Conservation (phyloP, 176 grass and related monocot genomes). For the Tillandsia leiboldiana region DNA sequence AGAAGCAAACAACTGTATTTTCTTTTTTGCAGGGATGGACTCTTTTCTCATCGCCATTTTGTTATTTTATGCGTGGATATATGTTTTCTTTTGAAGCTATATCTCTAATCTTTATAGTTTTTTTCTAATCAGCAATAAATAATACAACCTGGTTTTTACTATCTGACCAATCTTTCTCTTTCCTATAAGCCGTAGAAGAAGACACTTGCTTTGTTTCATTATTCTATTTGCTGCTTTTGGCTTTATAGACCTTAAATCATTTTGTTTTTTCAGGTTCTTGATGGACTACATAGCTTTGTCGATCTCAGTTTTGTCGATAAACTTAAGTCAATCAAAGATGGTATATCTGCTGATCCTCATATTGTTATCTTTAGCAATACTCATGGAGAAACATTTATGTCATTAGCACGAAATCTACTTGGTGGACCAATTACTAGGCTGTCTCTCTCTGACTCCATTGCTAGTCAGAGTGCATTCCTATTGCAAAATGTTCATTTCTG, state of each 20-base stretch:
- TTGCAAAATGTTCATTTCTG: conserved; percentile 41
- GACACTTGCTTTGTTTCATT: not conserved
- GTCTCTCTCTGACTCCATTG: conserved; percentile 30
- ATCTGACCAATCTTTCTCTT: too few relatives aligned
- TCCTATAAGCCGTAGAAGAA: too few relatives aligned
- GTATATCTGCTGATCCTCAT: conserved; percentile 47
- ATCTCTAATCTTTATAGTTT: too few relatives aligned
- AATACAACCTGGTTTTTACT: too few relatives aligned
- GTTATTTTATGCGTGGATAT: too few relatives aligned
- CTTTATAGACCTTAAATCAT: not conserved
- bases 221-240: not conserved
- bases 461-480: conserved; percentile 48
- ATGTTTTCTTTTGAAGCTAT: too few relatives aligned
- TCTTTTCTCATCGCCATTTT: too few relatives aligned
- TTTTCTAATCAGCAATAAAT: too few relatives aligned
- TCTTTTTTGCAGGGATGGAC: too few relatives aligned
- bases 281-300: conserved; percentile 45
- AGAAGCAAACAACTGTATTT: too few relatives aligned
- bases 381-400: conserved; percentile 20
- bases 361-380: conserved; percentile 46
- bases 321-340: conserved; percentile 40
- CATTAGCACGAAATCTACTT: conserved; percentile 34
- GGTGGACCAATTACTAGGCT: conserved; percentile 50
- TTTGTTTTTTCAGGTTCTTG: conserved; percentile 49
- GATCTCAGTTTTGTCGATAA: conserved; percentile 28